These are phyloP conservation scores for Chamaenerion angustifolium DNA, from an alignment of 345 rosid species.

Conservation along the genomic window DNA sequence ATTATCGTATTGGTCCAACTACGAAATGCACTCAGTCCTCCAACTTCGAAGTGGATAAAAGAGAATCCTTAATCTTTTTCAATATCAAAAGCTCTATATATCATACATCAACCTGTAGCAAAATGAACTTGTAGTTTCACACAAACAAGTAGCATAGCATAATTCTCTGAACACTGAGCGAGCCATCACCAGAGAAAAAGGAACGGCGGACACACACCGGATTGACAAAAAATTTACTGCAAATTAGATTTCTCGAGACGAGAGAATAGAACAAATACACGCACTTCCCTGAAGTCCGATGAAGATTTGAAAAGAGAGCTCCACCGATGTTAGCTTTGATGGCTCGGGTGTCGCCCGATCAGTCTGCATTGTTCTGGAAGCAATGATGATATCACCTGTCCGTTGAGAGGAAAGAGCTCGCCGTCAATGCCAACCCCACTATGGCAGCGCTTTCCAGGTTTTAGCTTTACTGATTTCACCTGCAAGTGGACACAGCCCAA, in stretches of 20 bases:
- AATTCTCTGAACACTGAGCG: too few species aligned
- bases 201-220: conserved; percentile 3
- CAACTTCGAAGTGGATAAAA: too few species aligned
- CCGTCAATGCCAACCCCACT: conserved; percentile 92
- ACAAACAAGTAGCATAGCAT: too few species aligned
- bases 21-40: too few species aligned
- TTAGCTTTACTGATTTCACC: conserved; percentile 93
- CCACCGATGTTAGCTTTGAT: conserved; percentile 2
- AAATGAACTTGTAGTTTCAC: too few species aligned
- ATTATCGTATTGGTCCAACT: too few species aligned
- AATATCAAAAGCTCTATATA: too few species aligned
- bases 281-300: too few species aligned
- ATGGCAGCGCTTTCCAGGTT: conserved; percentile 61
- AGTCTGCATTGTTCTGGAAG: conserved; percentile 94
- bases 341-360: conserved; percentile 46
- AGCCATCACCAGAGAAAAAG: background rate
- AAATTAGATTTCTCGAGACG: background rate
- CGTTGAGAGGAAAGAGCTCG: conserved; percentile 68
- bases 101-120: too few species aligned
- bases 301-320: background rate
- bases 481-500: conserved; percentile 12
- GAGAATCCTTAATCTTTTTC: too few species aligned
- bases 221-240: conserved; percentile 2
- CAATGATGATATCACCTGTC: conserved; percentile 67
- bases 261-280: too few species aligned